Conservation (phyloP, 129 eudicot species). For the Erigeron canadensis region DNA sequence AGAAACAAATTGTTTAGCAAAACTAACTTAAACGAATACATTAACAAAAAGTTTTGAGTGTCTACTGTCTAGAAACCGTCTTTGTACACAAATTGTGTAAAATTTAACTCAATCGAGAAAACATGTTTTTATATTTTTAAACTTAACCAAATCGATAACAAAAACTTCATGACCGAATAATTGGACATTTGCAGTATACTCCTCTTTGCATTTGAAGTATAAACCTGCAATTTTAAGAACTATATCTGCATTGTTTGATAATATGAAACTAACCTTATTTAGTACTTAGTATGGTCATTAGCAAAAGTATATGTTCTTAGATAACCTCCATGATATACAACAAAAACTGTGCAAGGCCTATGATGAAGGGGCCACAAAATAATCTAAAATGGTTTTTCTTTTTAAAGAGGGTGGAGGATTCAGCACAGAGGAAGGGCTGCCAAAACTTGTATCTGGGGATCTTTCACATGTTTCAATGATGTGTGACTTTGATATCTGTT, state of each 20-base stretch:
- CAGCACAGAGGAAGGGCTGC: conserved; percentile 89
- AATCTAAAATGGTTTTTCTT: conserved; percentile 82
- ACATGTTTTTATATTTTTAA: no score
- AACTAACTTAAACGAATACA: no score
- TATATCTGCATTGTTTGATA: background rate
- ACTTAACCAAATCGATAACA: no score
- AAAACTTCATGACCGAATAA: no score
- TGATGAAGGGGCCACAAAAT: conserved; percentile 53
- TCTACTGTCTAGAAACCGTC: no score
- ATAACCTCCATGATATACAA: background rate
- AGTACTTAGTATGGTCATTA: conserved; percentile 12
- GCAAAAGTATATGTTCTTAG: background rate
- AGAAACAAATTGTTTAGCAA: no score
- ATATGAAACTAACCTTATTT: conserved; percentile 15
- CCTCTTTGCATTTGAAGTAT: conserved; percentile 5
- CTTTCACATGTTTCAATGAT: conserved; percentile 35
- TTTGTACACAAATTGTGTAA: no score
- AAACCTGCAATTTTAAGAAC: conserved; percentile 6
- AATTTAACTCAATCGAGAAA: no score
- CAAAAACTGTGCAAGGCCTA: conserved; percentile 16
- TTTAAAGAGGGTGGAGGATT: conserved; percentile 88
- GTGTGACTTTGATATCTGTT: conserved; percentile 21
- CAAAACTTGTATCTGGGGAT: conserved; percentile 58
- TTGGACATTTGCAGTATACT: no score
- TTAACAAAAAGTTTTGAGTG: no score